Evolutionary conservation across 1,284 basidiomycete genomes (phyloP), one percentile per base, ranked within the genome.

Genomic region (Boletus hoseneyae): DNA sequence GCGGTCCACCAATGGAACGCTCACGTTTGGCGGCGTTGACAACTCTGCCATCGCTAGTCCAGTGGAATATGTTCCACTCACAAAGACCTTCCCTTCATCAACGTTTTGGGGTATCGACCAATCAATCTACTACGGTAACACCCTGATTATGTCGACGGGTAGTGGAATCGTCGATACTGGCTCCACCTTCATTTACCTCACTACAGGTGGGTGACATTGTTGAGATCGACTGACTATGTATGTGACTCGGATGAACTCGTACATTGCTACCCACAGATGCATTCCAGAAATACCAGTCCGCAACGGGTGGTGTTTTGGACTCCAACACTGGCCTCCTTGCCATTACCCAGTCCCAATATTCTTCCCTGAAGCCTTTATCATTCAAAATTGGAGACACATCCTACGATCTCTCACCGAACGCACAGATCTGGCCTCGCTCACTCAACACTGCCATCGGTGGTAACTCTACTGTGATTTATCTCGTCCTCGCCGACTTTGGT

Each of bases 91-190:
- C 2, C 77, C 77, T 8, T 74, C 76, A 5, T 71, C 66, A 45
- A 35, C 56, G 6, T 81, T 73, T 62, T 80, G 78, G 78, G 79
- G 78, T 33, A 76, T 82, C 48, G 71, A 80, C 55, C 73, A 77
- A 63, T 64, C 65, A 35, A 57, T 81, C 49, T 56, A 61, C 1
- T 81, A 80, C 57, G 77, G 73, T 43, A 34, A 51, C 11, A 60
- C 60, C 16, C 53, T 59, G 2, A 66, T 81, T 44, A 61, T 79
- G 42, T 53, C 60, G 12, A 54, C 29, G 12, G 3, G 10, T 30
- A 2, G 3, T 10, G 29, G 29, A 13, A 3, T 42, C 10, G 30
- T 42, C 15, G 42, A 42, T n/a, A 33, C 30, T 13, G 42, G 42
- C 13, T 33, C 42, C 12, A 21, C 41, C 9, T 13, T 42, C 29